Conservation (phyloP, 2,329 filamentous ascomycete species). For the Rhynchosporium agropyri region DNA sequence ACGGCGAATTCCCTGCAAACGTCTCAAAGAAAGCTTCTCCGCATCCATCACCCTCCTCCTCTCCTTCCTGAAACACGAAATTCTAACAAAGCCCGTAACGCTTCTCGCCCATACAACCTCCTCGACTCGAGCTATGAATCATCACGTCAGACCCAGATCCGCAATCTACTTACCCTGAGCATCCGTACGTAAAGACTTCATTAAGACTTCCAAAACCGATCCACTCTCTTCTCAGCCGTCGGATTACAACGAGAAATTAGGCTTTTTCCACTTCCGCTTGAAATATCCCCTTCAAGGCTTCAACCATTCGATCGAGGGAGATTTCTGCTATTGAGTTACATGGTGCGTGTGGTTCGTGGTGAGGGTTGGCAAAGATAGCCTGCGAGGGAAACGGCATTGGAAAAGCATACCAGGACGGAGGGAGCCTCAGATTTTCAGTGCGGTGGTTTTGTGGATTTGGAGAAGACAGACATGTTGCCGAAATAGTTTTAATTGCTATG, state of each 20-base stretch:
- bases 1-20: background rate
- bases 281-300: no score
- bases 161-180: background rate
- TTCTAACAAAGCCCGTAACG: background rate
- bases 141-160: background rate
- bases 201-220: background rate
- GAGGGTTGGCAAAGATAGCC: conserved; percentile 1
- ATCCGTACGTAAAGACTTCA: background rate
- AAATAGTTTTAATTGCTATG: no score
- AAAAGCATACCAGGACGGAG: background rate
- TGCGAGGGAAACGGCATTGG: background rate
- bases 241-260: background rate
- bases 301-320: background rate
- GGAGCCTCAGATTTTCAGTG: background rate
- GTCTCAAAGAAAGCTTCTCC: background rate
- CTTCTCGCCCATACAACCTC: conserved; percentile 1
- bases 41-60: background rate
- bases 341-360: background rate
- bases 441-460: background rate
- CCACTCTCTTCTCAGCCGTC: background rate
- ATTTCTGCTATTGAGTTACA: background rate
- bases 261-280: background rate
- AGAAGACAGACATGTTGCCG: background rate
- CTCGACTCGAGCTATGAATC: background rate
- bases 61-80: background rate